Percentiles rank a stretch among this genome's conserved stretches.
These are phyloP conservation scores for Mycena pura DNA, from an alignment of 768 basidiomycete genomes.

Conservation along the genomic window DNA sequence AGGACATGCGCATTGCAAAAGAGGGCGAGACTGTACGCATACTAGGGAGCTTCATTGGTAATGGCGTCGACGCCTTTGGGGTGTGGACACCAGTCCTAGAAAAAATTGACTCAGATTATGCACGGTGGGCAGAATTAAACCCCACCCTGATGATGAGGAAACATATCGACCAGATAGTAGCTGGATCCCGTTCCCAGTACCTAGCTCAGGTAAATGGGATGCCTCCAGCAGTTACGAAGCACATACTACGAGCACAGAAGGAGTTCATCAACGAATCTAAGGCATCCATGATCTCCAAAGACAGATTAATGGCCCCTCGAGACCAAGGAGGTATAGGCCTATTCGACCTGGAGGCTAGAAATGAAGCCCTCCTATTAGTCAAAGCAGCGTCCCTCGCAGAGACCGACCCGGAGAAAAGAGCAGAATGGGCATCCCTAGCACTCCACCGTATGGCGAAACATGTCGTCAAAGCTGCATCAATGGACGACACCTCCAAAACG, in stretches of 20 bases:
- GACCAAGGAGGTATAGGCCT: not conserved
- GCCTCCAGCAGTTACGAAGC: not conserved
- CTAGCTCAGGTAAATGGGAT: too few relatives aligned
- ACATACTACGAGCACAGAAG: not conserved
- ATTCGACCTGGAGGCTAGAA: not conserved
- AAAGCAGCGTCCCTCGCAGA: not conserved
- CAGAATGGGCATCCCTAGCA: not conserved
- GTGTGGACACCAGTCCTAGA: slow-evolving; percentile 1
- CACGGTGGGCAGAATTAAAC: not conserved
- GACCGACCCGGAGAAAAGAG: not conserved
- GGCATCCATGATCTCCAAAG: too few relatives aligned
- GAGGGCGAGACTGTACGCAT: not conserved
- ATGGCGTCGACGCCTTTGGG: not conserved
- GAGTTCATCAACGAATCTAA: too few relatives aligned
- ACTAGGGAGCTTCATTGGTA: not conserved
- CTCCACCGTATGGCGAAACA: not conserved
- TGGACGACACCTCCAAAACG: not conserved
- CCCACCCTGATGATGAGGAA: not conserved
- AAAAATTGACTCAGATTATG: not conserved
- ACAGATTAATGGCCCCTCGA: not conserved
- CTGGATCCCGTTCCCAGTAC: too few relatives aligned
- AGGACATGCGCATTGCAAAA: not conserved
- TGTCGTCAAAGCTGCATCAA: not conserved
- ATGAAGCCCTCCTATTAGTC: not conserved
- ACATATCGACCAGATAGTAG: not conserved